These are phyloP conservation scores for Coniochaeta pulveracea DNA, from an alignment of 2,329 filamentous ascomycete species.

Conservation along the genomic window DNA sequence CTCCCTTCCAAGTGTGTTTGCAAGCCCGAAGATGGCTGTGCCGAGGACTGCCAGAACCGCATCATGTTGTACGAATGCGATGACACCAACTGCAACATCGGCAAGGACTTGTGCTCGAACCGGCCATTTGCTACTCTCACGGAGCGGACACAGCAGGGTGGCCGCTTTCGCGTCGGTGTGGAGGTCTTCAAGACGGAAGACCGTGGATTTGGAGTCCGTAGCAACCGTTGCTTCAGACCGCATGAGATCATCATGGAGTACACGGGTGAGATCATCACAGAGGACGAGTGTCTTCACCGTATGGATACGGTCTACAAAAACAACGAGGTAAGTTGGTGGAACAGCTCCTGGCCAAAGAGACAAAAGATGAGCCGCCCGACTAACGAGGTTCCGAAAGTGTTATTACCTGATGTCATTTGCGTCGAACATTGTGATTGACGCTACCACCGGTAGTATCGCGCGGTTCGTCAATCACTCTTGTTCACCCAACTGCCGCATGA, in stretches of 20 bases:
- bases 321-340: slow-evolving; percentile 67
- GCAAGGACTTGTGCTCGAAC: slow-evolving; percentile 66
- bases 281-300: slow-evolving; percentile 81
- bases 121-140: slow-evolving; percentile 76
- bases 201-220: slow-evolving; percentile 83
- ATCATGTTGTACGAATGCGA: slow-evolving; percentile 98
- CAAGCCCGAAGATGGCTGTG: slow-evolving; percentile 66
- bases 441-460: slow-evolving; percentile 88
- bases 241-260: slow-evolving; percentile 98
- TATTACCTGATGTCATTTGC: slow-evolving; percentile 99
- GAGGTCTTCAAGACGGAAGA: slow-evolving; percentile 88
- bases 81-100: slow-evolving; percentile 73
- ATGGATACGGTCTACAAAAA: slow-evolving; percentile 93
- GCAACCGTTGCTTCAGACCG: slow-evolving; percentile 75
- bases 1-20: slow-evolving; percentile 73
- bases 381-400: slow-evolving; percentile 62
- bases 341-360: too few species aligned
- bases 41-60: slow-evolving; percentile 83
- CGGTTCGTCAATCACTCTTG: slow-evolving; percentile 98
- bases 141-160: slow-evolving; percentile 62
- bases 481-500: slow-evolving; percentile 92
- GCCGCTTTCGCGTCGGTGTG: slow-evolving; percentile 84
- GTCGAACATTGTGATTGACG: slow-evolving; percentile 97
- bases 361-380: too few species aligned
- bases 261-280: slow-evolving; percentile 93